These are phyloP conservation scores for Isoetes engelmannii DNA, from an alignment of 83 land plant species.

Conservation along the genomic window DNA sequence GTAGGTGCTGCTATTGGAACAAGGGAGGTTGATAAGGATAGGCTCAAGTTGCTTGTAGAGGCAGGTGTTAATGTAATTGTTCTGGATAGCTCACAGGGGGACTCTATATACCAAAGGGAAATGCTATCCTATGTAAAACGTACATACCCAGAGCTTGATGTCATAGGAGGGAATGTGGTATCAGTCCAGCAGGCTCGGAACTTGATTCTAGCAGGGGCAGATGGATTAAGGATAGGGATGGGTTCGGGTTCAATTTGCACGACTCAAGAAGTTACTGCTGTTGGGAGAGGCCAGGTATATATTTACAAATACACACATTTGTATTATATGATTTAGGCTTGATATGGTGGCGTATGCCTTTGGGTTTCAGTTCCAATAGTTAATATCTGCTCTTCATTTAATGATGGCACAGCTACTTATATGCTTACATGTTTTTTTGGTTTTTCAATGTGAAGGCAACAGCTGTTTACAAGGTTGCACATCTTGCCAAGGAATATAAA, in stretches of 20 bases:
- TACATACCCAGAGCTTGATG: conserved; percentile 67
- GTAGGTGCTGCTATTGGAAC: conserved; percentile 95
- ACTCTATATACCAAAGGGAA: conserved; percentile 82
- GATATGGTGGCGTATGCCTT: conserved; percentile 4
- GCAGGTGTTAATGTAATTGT: conserved; percentile 74
- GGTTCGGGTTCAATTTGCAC: conserved; percentile 99
- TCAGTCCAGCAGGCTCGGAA: conserved; percentile 70
- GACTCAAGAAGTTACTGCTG: conserved; percentile 97
- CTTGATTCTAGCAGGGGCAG: conserved; percentile 85
- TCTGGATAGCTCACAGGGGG: conserved; percentile 95
- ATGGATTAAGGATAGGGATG: conserved; percentile 94
- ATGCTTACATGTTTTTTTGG: no score
- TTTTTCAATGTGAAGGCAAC: conserved; percentile 55
- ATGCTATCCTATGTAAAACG: conserved; percentile 73
- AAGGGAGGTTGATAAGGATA: conserved; percentile 71
- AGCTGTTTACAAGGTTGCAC: conserved; percentile 90
- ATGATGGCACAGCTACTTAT: no score
- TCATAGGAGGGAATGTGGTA: conserved; percentile 85
- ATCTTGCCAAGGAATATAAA: conserved; percentile 46
- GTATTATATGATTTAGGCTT: neutral
- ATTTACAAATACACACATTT: neutral
- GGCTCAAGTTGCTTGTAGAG: conserved; percentile 67
- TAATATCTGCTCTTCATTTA: no score
- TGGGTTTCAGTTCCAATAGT: neutral
- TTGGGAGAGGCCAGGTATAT: conserved; percentile 96